These are phyloP conservation scores for Colletotrichum lentis DNA, from an alignment of 2,329 filamentous ascomycete species.

Conservation along the genomic window DNA sequence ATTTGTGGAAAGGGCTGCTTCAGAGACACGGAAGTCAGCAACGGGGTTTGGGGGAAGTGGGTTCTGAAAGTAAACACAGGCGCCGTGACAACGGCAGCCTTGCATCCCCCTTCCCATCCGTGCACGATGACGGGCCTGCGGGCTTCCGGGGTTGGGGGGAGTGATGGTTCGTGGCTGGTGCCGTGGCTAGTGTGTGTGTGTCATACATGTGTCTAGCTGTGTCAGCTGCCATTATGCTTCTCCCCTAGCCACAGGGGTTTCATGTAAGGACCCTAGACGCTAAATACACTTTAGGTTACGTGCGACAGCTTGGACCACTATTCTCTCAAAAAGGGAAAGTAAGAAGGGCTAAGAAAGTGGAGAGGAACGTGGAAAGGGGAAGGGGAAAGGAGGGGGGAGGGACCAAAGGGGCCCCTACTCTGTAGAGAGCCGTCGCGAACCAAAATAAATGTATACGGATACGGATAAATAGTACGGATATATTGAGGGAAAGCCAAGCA, in stretches of 20 bases:
- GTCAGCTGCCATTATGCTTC: constrained; percentile 6
- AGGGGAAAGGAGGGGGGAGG: constrained; percentile 17
- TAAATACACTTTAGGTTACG: constrained; percentile 34
- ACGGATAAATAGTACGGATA: too few species aligned
- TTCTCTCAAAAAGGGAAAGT: constrained; percentile 30
- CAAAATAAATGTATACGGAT: not conserved
- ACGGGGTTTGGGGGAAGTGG: not conserved
- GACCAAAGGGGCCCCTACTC: constrained; percentile 14
- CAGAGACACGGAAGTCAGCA: constrained; percentile 17
- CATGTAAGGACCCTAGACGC: constrained; percentile 34
- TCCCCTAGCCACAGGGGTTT: constrained; percentile 30
- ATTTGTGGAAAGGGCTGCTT: constrained; percentile 9
- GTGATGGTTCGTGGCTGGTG: not conserved
- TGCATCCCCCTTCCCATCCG: constrained; percentile 33
- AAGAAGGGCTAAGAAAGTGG: constrained; percentile 21
- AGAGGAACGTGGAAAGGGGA: constrained; percentile 37
- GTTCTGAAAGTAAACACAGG: constrained; percentile 36
- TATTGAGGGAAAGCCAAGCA: not conserved
- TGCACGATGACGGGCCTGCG: constrained; percentile 7
- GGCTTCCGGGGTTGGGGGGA: constrained; percentile 14
- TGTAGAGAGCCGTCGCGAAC: constrained; percentile 16
- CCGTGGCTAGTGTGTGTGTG: constrained; percentile 39
- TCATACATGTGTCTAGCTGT: constrained; percentile 11
- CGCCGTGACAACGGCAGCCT: constrained; percentile 43
- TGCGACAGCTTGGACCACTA: constrained; percentile 30